phyloP scores from a whole-genome alignment of 106 monocot species.

The Agapanthus africanus region DNA sequence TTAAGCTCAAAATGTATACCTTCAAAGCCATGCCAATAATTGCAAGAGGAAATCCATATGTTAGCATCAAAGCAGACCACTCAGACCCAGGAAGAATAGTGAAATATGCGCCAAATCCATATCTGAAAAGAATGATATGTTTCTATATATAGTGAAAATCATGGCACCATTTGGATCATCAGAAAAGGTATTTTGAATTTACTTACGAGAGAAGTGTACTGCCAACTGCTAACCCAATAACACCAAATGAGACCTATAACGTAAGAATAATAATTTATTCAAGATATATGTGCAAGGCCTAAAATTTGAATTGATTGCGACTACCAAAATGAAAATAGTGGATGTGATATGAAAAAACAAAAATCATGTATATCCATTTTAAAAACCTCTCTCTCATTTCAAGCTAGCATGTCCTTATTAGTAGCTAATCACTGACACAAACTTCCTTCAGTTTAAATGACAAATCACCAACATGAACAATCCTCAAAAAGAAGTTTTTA shows the following conservation, averaged over 20 bases:
- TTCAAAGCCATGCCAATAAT: conserved; percentile 98
- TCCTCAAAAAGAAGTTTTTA: too few species aligned
- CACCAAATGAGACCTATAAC: conserved; percentile 81
- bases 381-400: background rate
- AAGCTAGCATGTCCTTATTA: background rate
- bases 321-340: background rate
- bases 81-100: conserved; percentile 87
- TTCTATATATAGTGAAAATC: background rate
- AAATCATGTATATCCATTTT: background rate
- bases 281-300: too few species aligned
- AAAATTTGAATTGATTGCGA: background rate
- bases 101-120: conserved; percentile 97
- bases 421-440: too few species aligned
- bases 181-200: conserved; percentile 1
- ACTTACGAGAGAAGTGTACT: conserved; percentile 83
- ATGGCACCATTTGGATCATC: background rate
- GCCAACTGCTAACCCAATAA: conserved; percentile 70
- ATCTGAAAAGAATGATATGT: conserved; percentile 35
- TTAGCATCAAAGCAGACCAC: conserved; percentile 98
- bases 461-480: background rate
- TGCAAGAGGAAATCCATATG: conserved; percentile 95
- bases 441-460: too few species aligned
- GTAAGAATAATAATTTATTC: too few species aligned
- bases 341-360: background rate
- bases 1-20: conserved; percentile 31